Conservation (phyloP, 139 green algal genomes). For the Tetraselmis striata region DNA sequence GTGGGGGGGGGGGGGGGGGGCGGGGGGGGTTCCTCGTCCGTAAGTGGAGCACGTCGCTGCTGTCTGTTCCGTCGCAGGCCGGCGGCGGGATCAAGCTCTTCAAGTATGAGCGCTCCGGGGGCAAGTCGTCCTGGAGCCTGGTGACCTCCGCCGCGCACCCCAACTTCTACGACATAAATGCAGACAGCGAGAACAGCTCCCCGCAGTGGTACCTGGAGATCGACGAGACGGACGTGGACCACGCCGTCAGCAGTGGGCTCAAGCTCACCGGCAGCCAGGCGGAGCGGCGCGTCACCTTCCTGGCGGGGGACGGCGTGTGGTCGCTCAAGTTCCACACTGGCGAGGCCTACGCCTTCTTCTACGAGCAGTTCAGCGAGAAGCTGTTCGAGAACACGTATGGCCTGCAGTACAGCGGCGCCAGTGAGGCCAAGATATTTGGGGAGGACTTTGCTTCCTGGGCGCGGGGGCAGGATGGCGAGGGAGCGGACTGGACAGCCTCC, state of each 20-base stretch:
- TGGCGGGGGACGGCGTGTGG: constrained; percentile 39
- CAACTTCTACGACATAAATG: not conserved
- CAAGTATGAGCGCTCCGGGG: not conserved
- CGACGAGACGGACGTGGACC: constrained; percentile 42
- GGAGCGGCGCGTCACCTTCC: constrained; percentile 53
- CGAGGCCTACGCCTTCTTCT: constrained; percentile 37
- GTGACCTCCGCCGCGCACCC: not conserved
- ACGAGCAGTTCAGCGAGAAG: constrained; percentile 39
- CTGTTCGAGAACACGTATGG: constrained; percentile 84
- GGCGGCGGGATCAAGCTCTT: not conserved
- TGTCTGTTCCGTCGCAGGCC: not conserved
- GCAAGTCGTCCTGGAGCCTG: not conserved
- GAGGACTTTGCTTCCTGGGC: constrained; percentile 36
- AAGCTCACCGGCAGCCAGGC: constrained; percentile 32
- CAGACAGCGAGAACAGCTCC: not conserved
- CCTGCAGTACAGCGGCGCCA: constrained; percentile 42
- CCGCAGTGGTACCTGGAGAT: constrained; percentile 22
- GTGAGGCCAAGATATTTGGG: constrained; percentile 43
- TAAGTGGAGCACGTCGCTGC: no score
- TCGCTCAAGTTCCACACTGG: constrained; percentile 47
- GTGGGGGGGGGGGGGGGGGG: no score
- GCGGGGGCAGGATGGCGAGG: constrained; percentile 34
- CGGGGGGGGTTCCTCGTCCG: no score
- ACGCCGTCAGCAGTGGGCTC: constrained; percentile 30
- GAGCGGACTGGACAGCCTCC: not conserved